Evolutionary conservation across 2,329 filamentous ascomycete genomes (phyloP).

Genomic region (Xylariomycetidae sp.): DNA sequence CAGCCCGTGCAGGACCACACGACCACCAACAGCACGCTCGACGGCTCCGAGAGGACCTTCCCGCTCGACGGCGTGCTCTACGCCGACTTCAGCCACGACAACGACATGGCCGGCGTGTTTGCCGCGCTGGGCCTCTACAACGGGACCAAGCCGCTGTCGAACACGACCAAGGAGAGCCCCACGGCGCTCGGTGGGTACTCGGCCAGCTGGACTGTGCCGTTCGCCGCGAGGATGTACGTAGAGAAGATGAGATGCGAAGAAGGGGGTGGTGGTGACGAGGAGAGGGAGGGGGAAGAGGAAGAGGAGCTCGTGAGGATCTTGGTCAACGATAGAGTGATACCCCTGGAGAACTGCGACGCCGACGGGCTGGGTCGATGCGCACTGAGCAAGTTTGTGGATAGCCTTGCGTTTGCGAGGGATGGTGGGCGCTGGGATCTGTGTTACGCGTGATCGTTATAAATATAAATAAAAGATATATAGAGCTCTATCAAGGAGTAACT

Average conservation of each 20-base stretch:
- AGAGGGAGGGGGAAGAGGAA: too few species aligned
- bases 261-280: too few species aligned
- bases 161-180: conserved; percentile 44
- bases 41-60: conserved; percentile 63
- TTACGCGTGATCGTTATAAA: too few species aligned
- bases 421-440: conserved; percentile 74
- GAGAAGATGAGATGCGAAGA: conserved; percentile 78
- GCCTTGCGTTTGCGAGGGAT: conserved; percentile 65
- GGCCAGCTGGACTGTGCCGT: conserved; percentile 76
- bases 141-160: conserved; percentile 49
- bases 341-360: conserved; percentile 63
- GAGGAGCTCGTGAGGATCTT: conserved; percentile 75
- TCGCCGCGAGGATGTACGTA: conserved; percentile 75
- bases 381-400: conserved; percentile 66
- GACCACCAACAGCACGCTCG: conserved; percentile 72
- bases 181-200: conserved; percentile 62
- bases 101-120: conserved; percentile 74
- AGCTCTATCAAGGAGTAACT: too few species aligned
- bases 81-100: conserved; percentile 91
- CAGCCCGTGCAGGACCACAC: conserved; percentile 67
- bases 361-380: conserved; percentile 69
- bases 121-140: conserved; percentile 77
- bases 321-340: conserved; percentile 78
- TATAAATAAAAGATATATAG: too few species aligned
- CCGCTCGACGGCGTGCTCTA: conserved; percentile 67